A percentile compares a stretch with the other conserved stretches of the same genome.
phyloP scores from a whole-genome alignment of 257 asterid genomes.

The Solanum chiquidenum region DNA sequence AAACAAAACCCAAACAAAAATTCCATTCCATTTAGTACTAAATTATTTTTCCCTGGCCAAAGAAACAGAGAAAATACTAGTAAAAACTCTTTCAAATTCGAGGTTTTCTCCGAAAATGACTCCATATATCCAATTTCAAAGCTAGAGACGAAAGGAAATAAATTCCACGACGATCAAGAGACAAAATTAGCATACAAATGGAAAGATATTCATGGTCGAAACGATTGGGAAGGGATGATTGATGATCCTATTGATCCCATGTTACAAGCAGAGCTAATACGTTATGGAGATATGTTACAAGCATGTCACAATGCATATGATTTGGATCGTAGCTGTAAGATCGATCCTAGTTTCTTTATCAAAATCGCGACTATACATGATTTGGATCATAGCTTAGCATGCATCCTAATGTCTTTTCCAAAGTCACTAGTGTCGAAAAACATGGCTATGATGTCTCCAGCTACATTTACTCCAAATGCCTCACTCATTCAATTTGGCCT shows the following conservation, averaged over 20 bases:
- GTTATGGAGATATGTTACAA: constrained; percentile 29
- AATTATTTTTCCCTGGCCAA: neutral
- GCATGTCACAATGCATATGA: neutral
- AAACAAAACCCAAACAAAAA: neutral
- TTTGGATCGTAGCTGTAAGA: no score
- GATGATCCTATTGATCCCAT: constrained; percentile 20
- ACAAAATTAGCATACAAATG: neutral
- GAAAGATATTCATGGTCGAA: constrained; percentile 18
- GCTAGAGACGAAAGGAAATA: no score
- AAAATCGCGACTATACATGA: no score
- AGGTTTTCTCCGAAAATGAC: neutral
- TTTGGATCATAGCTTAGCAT: no score
- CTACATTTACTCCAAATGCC: no score
- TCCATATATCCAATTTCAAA: no score
- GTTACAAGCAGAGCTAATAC: constrained; percentile 12
- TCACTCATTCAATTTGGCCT: no score
- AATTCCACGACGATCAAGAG: neutral
- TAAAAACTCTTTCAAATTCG: neutral
- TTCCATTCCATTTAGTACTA: neutral
- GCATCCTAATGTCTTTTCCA: neutral
- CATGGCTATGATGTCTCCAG: no score
- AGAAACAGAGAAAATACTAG: neutral
- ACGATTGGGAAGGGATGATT: constrained; percentile 16
- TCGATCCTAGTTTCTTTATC: no score
- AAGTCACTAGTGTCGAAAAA: no score